A percentile compares a stretch with the other conserved stretches of the same genome.
Evolutionary conservation across 306 rosid species (phyloP).

Genomic region (Sicyos baderoa): DNA sequence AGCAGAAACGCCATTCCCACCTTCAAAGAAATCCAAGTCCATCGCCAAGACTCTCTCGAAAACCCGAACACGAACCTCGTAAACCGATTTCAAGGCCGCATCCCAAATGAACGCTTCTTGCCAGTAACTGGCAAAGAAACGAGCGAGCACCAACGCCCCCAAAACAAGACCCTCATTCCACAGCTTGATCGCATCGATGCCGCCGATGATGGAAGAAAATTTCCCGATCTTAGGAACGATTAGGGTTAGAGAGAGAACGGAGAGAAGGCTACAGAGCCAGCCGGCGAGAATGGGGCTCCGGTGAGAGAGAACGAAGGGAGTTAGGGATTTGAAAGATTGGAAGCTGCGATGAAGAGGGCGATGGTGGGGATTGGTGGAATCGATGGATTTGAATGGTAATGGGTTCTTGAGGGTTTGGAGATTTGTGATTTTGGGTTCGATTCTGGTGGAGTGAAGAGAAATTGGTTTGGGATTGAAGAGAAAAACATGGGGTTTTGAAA

Average conservation of each 20-base stretch:
- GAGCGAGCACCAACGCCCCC: constrained; percentile 38
- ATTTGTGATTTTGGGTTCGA: constrained; percentile 5
- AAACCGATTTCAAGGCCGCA: constrained; percentile 59
- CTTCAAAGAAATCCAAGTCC: constrained; percentile 54
- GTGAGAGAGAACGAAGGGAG: constrained; percentile 43
- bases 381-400: constrained; percentile 15
- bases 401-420: neutral
- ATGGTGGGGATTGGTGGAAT: constrained; percentile 22
- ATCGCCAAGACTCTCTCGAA: constrained; percentile 50
- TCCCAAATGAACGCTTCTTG: constrained; percentile 84
- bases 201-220: constrained; percentile 28
- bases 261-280: constrained; percentile 67
- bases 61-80: constrained; percentile 42
- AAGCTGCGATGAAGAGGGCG: constrained; percentile 26
- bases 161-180: constrained; percentile 31
- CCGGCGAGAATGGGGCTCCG: constrained; percentile 42
- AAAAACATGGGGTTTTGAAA: constrained; percentile 8
- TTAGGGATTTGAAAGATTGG: constrained; percentile 32
- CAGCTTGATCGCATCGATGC: constrained; percentile 18
- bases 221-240: constrained; percentile 40
- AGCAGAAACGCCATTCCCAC: constrained; percentile 30
- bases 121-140: constrained; percentile 46
- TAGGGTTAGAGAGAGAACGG: constrained; percentile 54
- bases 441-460: neutral
- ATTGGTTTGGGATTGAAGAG: constrained; percentile 18